Evolutionary conservation across 345 rosid species (phyloP), one percentile per base, ranked within the genome.

Genomic region (Cardiospermum halicacabum): DNA sequence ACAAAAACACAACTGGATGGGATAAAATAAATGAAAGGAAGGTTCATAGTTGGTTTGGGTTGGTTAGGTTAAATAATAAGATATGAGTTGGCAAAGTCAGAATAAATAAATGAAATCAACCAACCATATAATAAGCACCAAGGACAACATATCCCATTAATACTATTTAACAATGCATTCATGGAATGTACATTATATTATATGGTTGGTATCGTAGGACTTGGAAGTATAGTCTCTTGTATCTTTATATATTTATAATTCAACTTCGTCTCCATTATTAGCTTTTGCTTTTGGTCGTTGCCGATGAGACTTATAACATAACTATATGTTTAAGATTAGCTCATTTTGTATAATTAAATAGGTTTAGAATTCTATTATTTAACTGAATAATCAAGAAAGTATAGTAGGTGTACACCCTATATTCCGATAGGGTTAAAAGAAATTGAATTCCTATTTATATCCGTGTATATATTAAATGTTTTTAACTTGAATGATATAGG

Each of bases 71-170:
- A 26, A 51, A 24, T 39, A 8, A 64, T 53, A 32, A 36, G 45
- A 25, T 60, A 27, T 53, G 66, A 70, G 72, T 67, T 66, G 69
- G 58, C 66, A 57, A 19, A 27, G 39, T 69, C 36, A 11, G 16
- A 56, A 56, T 62, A 58, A 66, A 57, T 67, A 57, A 66, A 57
- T 61, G 60, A 60, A 39, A 40, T 65, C 40, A 39, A 51, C 58
- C 56, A 39, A 51, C 58, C 56, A 32, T 11, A 36, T 7, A 48
- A 36, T 43, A 43, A 15, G 21, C 7, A 3, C n/a, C 12, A 16
- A 6, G 39, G 18, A 53, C 56, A 69, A 50, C 12, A 11, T 60
- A 60, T 34, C n/a, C 11, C 36, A 37, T 53, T 10, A 2, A 37
- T 53, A 43, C 1, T 15, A 3, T 25, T 61, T 10, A 9, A 42